These are phyloP conservation scores for Podaxis sp. DNA, from an alignment of 768 basidiomycete genomes.

Conservation along the genomic window DNA sequence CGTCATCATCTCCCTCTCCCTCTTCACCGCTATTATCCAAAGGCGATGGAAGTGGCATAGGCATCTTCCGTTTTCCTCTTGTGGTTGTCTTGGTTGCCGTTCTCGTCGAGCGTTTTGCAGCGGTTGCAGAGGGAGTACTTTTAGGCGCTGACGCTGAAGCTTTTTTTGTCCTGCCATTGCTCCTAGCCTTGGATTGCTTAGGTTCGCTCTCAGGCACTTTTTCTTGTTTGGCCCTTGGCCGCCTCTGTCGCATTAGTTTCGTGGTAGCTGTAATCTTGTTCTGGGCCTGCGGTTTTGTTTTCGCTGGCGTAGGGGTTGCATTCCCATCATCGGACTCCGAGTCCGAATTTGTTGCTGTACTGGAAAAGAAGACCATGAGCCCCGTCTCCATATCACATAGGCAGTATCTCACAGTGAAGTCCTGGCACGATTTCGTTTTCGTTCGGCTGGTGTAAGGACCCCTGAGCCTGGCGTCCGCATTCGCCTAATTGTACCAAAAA, in stretches of 20 bases:
- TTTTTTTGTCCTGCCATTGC: neutral
- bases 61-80: constrained; percentile 11
- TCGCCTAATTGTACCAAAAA: neutral
- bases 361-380: neutral
- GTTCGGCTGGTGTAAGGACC: constrained; percentile 5
- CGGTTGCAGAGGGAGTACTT: neutral
- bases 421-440: constrained; percentile 10
- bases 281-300: neutral
- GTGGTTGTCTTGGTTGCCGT: neutral
- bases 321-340: constrained; percentile 12
- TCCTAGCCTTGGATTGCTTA: neutral
- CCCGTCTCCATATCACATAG: neutral
- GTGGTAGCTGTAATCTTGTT: neutral
- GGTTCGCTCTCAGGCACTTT: neutral
- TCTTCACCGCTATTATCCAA: constrained; percentile 5
- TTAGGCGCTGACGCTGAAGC: neutral
- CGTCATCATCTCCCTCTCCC: neutral
- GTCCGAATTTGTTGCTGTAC: neutral
- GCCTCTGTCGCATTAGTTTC: neutral
- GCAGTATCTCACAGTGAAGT: neutral
- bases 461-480: constrained; percentile 1
- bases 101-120: neutral
- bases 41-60: constrained; percentile 9
- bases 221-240: neutral
- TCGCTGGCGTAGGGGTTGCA: constrained; percentile 8